Evolutionary conservation across 1,284 basidiomycete genomes (phyloP).

Genomic region (Coniophora puteana): DNA sequence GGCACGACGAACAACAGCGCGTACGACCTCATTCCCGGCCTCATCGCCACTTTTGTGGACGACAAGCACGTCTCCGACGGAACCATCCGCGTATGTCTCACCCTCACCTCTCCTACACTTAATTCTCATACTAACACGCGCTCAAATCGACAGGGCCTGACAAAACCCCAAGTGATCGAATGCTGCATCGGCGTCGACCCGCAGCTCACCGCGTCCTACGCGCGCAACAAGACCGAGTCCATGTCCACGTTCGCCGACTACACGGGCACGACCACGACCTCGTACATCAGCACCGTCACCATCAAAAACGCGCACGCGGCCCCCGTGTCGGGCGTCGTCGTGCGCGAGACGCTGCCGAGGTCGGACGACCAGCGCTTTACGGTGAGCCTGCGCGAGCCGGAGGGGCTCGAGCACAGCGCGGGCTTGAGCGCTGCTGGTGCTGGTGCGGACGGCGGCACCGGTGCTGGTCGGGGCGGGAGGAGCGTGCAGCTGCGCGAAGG

Average conservation of each 20-base stretch:
- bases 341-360: conserved; percentile 19
- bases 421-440: no score
- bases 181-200: conserved; percentile 17
- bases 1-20: conserved; percentile 17
- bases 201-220: conserved; percentile 14
- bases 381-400: conserved; percentile 18
- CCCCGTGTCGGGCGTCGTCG: conserved; percentile 12
- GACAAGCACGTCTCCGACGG: conserved; percentile 19
- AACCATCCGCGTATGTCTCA: conserved; percentile 13
- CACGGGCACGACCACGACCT: conserved; percentile 12
- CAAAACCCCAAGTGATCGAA: conserved; percentile 17
- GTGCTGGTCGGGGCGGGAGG: conserved; percentile 15
- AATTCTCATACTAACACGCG: neutral
- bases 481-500: conserved; percentile 11
- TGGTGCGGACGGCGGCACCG: neutral
- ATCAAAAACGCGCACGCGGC: conserved; percentile 15
- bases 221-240: conserved; percentile 9
- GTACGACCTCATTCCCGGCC: conserved; percentile 17
- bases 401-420: no score
- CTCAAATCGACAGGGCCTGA: conserved; percentile 7
- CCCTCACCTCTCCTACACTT: no score
- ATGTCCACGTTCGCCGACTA: conserved; percentile 9
- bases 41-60: conserved; percentile 19
- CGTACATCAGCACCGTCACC: conserved; percentile 14
- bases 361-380: conserved; percentile 20